Conservation (phyloP, 805 yeast species). For the Dipodascopsis uninucleata region DNA sequence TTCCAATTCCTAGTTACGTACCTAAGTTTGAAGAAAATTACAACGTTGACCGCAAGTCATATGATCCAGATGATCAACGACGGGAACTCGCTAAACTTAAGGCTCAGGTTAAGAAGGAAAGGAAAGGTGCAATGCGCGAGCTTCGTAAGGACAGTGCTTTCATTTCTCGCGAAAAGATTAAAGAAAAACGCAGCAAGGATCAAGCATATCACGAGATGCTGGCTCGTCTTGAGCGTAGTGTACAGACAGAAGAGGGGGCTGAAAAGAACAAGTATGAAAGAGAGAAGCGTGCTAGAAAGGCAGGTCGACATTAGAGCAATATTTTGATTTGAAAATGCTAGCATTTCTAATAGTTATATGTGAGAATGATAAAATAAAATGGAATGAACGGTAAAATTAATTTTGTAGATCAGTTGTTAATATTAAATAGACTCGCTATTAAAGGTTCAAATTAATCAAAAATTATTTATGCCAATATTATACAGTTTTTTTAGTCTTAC, state of each 20-base stretch:
- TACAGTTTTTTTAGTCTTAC: no score
- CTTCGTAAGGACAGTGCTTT: conserved; percentile 84
- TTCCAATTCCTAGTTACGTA: conserved; percentile 77
- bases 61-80: conserved; percentile 76
- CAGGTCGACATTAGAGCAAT: no score
- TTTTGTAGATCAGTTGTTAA: no score
- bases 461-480: no score
- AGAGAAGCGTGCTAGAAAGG: conserved; percentile 66
- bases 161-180: conserved; percentile 78
- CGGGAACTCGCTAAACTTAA: conserved; percentile 79
- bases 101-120: conserved; percentile 85
- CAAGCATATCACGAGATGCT: conserved; percentile 83
- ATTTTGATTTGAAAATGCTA: no score
- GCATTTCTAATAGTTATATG: no score
- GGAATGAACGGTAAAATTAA: conserved; percentile 19
- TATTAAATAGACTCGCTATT: no score
- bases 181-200: conserved; percentile 69
- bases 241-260: conserved; percentile 91
- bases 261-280: conserved; percentile 90
- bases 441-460: no score
- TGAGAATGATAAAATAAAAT: no score
- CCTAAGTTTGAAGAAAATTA: conserved; percentile 95
- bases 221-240: conserved; percentile 79
- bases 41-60: conserved; percentile 91
- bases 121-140: conserved; percentile 82